Evolutionary conservation across 768 basidiomycete genomes (phyloP), one percentile per base, ranked within the genome.

Genomic region (Fomitopsis pulvina): DNA sequence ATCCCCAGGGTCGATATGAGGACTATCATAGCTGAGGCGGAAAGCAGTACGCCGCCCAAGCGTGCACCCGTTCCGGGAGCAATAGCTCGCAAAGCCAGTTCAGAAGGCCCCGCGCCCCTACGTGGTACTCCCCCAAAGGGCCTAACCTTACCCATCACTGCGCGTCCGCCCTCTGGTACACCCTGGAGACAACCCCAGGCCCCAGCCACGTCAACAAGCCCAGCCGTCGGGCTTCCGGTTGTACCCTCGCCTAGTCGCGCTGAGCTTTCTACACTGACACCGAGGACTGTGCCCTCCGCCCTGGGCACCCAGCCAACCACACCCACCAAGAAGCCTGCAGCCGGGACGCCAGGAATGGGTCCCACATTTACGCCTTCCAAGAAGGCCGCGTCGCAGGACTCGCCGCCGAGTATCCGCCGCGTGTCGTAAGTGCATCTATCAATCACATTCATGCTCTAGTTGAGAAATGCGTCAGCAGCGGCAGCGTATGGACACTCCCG

Each of bases 21-120:
- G 58, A 68, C 78, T 14, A 79, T 97, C 50, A 90, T 97, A 79
- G 88, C 85, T 0, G 93, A 93, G 64, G 77, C 84, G 1, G 80
- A 75, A 42, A 67, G 59, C 14, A 63, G 52, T 26, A 65, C 57
- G 40, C 16, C 47, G 14, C 20, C 52, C 16, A 22, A 21, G 21
- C 45, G 47, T n/a, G 20, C 47, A 14, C 14, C 50, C 5, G 14
- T 45, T 16, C 48, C 42, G 10, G 24, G 21, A 28, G 9, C 43
- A 7, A 38, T 24, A 10, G 32, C 41, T 25, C 30, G 52, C 12
- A 30, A 29, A 4, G 18, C 50, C 12, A 32, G 39, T 8, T 24
- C 27, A 3, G 48, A 28, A 4, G 20, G 11, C 34, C 34, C 34
- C 5, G n/a, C 45, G 2, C 10, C 32, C 30, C 24, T 16, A 18